Evolutionary conservation across 805 yeast genomes (phyloP), one percentile per base, ranked within the genome.

Genomic region (Ogataea naganishii): DNA sequence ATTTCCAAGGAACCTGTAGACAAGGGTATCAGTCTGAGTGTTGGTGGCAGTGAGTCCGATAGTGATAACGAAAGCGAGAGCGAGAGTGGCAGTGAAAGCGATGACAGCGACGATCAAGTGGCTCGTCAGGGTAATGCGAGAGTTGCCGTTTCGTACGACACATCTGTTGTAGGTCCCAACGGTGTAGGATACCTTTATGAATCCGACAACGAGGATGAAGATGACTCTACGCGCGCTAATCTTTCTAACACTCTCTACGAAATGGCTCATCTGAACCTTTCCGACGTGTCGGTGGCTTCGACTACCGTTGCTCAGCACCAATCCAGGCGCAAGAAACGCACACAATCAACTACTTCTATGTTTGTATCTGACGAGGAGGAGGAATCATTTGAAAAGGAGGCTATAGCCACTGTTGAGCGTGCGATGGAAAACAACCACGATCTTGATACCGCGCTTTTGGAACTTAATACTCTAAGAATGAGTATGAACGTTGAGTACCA

Each of bases 401-500:
- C 96, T n/a, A 64, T 80, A 35, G 96, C 94, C 8, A 85, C 96
- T 0, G 82, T 92, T 19, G 84, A 79, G 43, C 71, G 98, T 49
- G 94, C 98, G 1, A 70, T 92, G 56, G 89, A 82, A 43, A 80
- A 88, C 47, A 82, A 85, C 53, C 98, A 92, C 56, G 94, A 83
- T 46, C 66, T 85, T 36, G 96, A 89, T 51, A 88, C 95, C 10
- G 96, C 98, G 0, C 60, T 85, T 39, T 62, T 92, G 36, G 98
- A 92, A 59, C 69, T 92, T 46, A 89, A 89, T 52, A 92, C 98
- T 0, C 66, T 92, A 48, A 72, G 97, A 59, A 89, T 92, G 98
- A 84, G 96, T 46, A 81, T 88, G 92, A 85, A 92, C 52, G 98
- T 86, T 12, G 72, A 92, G 0, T 89, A 92, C 55, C 94, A 84